These are phyloP conservation scores for Elsinoe perseae DNA, from an alignment of 2,329 filamentous ascomycete species.

Conservation along the genomic window DNA sequence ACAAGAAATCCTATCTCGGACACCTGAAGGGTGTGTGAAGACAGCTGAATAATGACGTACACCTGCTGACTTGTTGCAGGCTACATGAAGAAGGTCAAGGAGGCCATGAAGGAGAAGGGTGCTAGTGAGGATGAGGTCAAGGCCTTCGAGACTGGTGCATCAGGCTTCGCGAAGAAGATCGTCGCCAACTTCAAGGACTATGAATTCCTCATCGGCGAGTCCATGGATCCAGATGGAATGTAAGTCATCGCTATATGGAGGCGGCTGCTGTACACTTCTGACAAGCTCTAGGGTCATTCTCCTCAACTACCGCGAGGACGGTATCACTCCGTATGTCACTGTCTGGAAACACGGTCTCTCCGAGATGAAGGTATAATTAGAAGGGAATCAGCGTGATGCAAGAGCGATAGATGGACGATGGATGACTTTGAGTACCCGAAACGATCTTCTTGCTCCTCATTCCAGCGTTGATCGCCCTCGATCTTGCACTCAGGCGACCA, in stretches of 20 bases:
- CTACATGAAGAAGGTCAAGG: conserved; percentile 89
- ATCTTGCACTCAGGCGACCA: too few species aligned
- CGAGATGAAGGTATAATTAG: conserved; percentile 78
- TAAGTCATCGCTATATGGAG: conserved; percentile 42
- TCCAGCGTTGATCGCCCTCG: too few species aligned
- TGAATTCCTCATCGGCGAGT: conserved; percentile 88
- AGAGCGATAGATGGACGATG: conserved; percentile 4
- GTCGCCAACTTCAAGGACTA: conserved; percentile 86
- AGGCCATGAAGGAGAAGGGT: conserved; percentile 55
- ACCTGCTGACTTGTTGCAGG: conserved; percentile 48
- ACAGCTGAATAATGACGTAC: too few species aligned
- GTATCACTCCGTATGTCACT: conserved; percentile 78
- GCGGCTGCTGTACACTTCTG: background rate
- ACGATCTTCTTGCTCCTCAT: conserved; percentile 2
- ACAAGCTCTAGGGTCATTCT: conserved; percentile 62
- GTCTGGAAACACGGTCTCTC: conserved; percentile 92
- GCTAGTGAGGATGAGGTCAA: conserved; percentile 60
- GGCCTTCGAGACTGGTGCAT: conserved; percentile 71
- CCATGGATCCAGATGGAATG: conserved; percentile 92
- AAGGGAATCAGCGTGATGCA: background rate
- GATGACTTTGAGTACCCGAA: conserved; percentile 1
- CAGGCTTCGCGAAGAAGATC: conserved; percentile 72
- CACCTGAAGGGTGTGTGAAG: conserved; percentile 95
- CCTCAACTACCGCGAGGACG: conserved; percentile 97
- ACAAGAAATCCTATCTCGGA: conserved; percentile 77